Evolutionary conservation across 805 yeast genomes (phyloP).

Genomic region (Metschnikowia rubicola): DNA sequence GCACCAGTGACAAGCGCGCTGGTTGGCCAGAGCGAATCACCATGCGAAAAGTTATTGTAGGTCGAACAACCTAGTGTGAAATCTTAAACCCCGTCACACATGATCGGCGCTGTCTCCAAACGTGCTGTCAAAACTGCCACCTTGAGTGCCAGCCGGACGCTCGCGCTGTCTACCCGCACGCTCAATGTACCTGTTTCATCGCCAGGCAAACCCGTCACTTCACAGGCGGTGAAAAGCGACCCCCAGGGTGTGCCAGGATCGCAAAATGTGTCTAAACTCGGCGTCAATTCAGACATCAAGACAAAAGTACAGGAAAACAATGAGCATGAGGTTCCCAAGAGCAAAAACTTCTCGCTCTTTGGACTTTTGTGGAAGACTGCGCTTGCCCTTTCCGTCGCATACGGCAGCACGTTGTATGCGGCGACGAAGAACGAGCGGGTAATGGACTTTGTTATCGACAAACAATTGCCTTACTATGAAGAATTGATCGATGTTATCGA

Average conservation of each 20-base stretch:
- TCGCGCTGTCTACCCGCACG: constrained; percentile 10
- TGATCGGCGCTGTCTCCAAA: constrained; percentile 12
- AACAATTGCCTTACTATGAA: constrained; percentile 42
- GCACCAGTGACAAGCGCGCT: neutral
- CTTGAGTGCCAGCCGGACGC: constrained; percentile 8
- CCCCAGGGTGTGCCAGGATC: constrained; percentile 1
- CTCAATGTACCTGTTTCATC: constrained; percentile 11
- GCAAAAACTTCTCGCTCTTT: constrained; percentile 30
- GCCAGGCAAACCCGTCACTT: constrained; percentile 15
- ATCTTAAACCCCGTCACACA: neutral
- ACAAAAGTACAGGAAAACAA: constrained; percentile 18
- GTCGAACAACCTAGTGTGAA: neutral
- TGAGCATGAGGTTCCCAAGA: constrained; percentile 13
- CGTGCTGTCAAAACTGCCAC: constrained; percentile 2
- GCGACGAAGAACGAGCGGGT: constrained; percentile 44
- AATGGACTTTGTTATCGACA: constrained; percentile 42
- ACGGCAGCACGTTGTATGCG: constrained; percentile 38
- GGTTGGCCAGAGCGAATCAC: neutral
- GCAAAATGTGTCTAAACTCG: neutral
- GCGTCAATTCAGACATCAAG: constrained; percentile 14
- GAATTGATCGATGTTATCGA: constrained; percentile 38
- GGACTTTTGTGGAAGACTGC: constrained; percentile 31
- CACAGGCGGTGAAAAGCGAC: constrained; percentile 16
- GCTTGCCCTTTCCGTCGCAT: constrained; percentile 26
- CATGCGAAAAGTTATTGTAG: neutral